phyloP scores from a whole-genome alignment of 208 protist genomes.

The Acanthamoeba culbertsoni region DNA sequence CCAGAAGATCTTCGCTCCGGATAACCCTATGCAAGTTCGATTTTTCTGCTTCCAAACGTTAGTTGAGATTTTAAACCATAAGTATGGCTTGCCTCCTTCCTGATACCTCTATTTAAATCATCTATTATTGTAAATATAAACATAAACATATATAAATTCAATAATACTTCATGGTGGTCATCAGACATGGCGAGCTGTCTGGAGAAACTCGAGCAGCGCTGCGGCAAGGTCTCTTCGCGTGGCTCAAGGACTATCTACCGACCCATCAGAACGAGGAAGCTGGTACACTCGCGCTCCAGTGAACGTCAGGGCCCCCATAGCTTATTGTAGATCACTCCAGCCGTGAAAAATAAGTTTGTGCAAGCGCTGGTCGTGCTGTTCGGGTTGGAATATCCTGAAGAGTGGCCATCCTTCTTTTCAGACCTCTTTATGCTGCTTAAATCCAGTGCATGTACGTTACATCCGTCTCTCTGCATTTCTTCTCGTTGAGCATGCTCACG shows the following conservation, averaged over 20 bases:
- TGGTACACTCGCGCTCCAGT: background rate
- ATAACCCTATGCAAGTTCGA: conserved; percentile 42
- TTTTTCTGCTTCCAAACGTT: conserved; percentile 71
- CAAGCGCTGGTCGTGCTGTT: conserved; percentile 70
- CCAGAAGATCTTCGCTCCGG: conserved; percentile 35
- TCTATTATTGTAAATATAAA: background rate
- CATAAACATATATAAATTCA: background rate
- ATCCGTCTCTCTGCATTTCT: background rate
- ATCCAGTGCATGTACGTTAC: background rate
- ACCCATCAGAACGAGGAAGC: conserved; percentile 43
- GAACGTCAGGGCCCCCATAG: too few relatives aligned
- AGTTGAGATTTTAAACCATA: conserved; percentile 63
- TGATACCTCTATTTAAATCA: background rate
- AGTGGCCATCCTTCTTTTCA: conserved; percentile 67
- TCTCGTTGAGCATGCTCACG: background rate
- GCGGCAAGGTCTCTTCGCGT: conserved; percentile 42
- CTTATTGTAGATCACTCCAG: too few relatives aligned
- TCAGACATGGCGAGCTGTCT: background rate
- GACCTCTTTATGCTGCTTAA: background rate
- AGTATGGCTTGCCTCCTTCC: background rate
- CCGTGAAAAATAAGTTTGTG: conserved; percentile 73
- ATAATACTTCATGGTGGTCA: background rate
- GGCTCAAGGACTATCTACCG: conserved; percentile 48
- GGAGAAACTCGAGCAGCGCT: background rate
- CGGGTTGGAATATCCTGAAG: conserved; percentile 68